Base-by-base conservation (phyloP, 345 rosid genomes). In the Boechera divaricarpa region DNA sequence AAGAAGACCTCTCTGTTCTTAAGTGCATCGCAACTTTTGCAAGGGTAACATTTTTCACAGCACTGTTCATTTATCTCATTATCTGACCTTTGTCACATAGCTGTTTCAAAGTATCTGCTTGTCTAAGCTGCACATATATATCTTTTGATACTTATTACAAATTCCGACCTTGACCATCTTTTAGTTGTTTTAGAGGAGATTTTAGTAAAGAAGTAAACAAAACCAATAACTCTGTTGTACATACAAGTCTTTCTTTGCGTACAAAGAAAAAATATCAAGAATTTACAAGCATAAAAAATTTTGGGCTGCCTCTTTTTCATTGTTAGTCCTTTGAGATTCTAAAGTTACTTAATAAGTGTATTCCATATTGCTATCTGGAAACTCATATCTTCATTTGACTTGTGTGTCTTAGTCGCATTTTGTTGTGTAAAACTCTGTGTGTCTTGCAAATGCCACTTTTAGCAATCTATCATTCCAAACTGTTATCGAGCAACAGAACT, bases 81-180 rank as follows among this genome's bases (percentile, higher is more conserved):
- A 87, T 31, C 88, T 92, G n/a, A 88, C 91, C 74, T 53, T 21
- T 89, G 62, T 79, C 86, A 57, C 83, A 85, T 48, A 66, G 73
- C 35, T 82, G 82, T 82, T 88, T 74, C 76, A 90, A 78, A 81
- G 75, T 82, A 53, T 90, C 88, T 70, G 93, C 85, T 74, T 80
- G 53, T 79, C 61, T 86, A 70, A 84, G 91, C 39, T 86, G 89
- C 81, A 67, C 75, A 35, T 86, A 69, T 65, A 82, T 91, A 62
- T 48, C 86, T 64, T 78, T 58, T 69, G 88, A 83, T 62, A 88
- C 90, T 41, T 69, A 72, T 79, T 83, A 77, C 49, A 81, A 83
- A 41, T 60, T 90, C 71, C 78, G 63, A 6, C 86, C 89, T 7
- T 47, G 49, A 39, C 88, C 82, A 62, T 55, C 67, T 8, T 10